Percentiles rank a stretch among this genome's conserved stretches.
phyloP scores from a whole-genome alignment of 352 stramenopile species.

The Globisporangium abappressorium region DNA sequence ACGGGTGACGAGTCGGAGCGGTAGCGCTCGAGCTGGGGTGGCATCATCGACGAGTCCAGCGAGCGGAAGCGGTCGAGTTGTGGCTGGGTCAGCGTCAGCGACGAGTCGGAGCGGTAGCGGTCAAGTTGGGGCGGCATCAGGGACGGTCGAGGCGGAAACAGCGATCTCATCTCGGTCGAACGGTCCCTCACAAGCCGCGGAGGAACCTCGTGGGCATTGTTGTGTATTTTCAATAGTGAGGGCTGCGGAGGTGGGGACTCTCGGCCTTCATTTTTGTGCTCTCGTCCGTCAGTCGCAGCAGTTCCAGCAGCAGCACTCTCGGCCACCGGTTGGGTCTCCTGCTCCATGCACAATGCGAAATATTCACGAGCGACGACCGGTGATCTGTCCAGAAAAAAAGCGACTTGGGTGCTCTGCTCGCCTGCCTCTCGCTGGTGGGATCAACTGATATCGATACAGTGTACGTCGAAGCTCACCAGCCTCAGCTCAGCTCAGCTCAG shows the following conservation, averaged over 20 bases:
- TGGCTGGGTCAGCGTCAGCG: not conserved
- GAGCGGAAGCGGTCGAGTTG: slow-evolving; percentile 32
- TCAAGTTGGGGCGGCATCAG: slow-evolving; percentile 22
- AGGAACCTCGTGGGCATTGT: slow-evolving; percentile 13
- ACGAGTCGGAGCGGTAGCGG: slow-evolving; percentile 37
- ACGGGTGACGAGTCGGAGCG: slow-evolving; percentile 33
- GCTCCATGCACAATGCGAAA: slow-evolving; percentile 8
- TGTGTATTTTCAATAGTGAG: slow-evolving; percentile 9
- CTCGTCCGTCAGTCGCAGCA: not conserved
- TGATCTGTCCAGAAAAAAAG: slow-evolving; percentile 8
- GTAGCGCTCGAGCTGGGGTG: slow-evolving; percentile 29
- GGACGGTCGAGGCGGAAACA: slow-evolving; percentile 7
- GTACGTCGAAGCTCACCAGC: not conserved
- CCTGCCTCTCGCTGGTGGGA: not conserved
- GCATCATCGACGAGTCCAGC: slow-evolving; percentile 23
- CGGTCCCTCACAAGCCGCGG: slow-evolving; percentile 16
- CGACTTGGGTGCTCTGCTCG: not conserved
- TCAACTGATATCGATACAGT: not conserved
- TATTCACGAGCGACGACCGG: slow-evolving; percentile 1
- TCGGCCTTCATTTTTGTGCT: not conserved
- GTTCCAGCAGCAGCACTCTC: not conserved
- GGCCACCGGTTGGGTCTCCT: slow-evolving; percentile 7
- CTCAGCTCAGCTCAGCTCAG: not conserved
- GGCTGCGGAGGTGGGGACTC: not conserved
- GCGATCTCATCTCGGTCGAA: slow-evolving; percentile 16